Evolutionary conservation across 2,329 filamentous ascomycete species (phyloP).

Genomic region (Scytalidium lignicola): DNA sequence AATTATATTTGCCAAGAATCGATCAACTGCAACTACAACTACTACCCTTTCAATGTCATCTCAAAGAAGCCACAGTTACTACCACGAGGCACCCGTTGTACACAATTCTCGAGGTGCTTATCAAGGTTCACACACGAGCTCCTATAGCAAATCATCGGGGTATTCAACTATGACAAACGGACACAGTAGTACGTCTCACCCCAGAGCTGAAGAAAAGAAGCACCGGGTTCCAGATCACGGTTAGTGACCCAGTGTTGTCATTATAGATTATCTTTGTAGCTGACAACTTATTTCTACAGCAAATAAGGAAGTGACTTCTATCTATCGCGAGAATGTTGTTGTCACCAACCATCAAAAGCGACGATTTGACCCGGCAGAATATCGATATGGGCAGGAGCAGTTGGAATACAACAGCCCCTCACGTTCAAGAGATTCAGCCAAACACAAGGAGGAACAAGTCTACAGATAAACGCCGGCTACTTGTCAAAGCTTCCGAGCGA

Average conservation of each 20-base stretch:
- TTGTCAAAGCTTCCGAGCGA: neutral
- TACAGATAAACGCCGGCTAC: neutral
- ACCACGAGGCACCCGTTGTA: neutral
- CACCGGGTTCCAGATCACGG: neutral
- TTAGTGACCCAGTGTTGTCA: neutral
- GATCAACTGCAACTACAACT: neutral
- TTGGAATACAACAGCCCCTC: neutral
- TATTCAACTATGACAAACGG: neutral
- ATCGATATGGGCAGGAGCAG: neutral
- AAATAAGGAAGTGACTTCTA: neutral
- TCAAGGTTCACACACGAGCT: neutral
- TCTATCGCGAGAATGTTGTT: conserved; percentile 1
- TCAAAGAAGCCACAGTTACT: neutral
- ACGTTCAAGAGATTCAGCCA: neutral
- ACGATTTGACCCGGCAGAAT: neutral
- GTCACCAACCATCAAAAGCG: conserved; percentile 4
- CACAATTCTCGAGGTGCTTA: neutral
- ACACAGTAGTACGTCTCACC: neutral
- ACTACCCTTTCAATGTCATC: neutral
- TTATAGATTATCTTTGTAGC: neutral
- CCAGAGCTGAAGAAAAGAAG: neutral
- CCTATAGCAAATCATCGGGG: neutral
- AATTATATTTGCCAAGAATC: neutral
- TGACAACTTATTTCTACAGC: neutral
- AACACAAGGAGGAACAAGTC: neutral